Conservation (phyloP, 2,329 filamentous ascomycete genomes). For the Parafenestella ontariensis region DNA sequence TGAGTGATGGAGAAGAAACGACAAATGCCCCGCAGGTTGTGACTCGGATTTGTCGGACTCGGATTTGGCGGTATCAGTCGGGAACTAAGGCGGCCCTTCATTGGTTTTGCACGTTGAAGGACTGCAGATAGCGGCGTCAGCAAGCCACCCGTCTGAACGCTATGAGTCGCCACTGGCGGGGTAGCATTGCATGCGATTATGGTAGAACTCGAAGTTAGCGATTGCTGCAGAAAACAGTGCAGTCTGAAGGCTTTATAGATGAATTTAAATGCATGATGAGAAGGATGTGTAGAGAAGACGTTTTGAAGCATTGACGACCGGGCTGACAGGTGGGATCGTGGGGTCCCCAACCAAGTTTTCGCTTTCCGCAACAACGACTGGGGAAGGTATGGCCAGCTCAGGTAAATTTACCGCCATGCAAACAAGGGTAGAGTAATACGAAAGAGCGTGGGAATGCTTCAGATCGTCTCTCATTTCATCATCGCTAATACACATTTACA, state of each 20-base stretch:
- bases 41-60: neutral
- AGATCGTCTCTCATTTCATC: slow-evolving; percentile 8
- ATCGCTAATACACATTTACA: slow-evolving; percentile 17
- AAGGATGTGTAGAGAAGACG: too few relatives aligned
- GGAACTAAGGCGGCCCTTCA: neutral
- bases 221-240: too few relatives aligned
- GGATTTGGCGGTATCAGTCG: too few relatives aligned
- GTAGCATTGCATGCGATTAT: too few relatives aligned
- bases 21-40: neutral
- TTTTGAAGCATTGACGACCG: too few relatives aligned
- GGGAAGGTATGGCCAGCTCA: neutral
- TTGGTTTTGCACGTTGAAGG: too few relatives aligned
- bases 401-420: too few relatives aligned
- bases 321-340: too few relatives aligned
- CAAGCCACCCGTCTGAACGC: neutral
- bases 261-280: too few relatives aligned
- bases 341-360: too few relatives aligned
- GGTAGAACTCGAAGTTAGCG: too few relatives aligned
- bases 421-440: neutral
- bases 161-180: slow-evolving; percentile 5
- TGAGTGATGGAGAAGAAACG: neutral
- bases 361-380: neutral
- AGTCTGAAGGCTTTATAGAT: too few relatives aligned
- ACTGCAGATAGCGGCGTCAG: slow-evolving; percentile 4
- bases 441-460: neutral